Evolutionary conservation across 306 rosid species (phyloP), one percentile per base, ranked within the genome.

Genomic region (Glycine tomentella): DNA sequence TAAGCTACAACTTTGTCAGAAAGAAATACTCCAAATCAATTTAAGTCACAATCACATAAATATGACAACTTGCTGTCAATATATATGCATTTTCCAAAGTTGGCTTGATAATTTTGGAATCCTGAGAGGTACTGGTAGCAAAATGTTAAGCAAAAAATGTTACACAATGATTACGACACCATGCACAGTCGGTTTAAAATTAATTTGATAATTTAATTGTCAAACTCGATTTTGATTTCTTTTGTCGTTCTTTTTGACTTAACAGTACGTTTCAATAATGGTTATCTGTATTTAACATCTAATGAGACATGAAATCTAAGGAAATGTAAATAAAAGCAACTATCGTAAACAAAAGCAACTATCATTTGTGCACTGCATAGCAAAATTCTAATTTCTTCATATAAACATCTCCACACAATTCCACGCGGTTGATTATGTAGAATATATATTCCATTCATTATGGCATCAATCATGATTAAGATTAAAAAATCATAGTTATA

Each of bases 381-480:
- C 40, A 16, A 9, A 16, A 55, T 72, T 52, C 64, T 44, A 72
- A 49, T 25, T 25, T 25, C 31, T 25, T 25, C 31, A 25, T 25
- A 25, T 25, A 25, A 25, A 25, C 31, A 25, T 25, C 31, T 25
- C 31, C 31, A 25, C 31, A 25, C 31, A 25, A 25, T 25, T 25
- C 31, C 31, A 25, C 2, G 31, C 31, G 1, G 31, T 25, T 25
- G 31, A 25, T 40, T 63, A 34, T 74, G 3, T 12, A 55, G 34
- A 20, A 12, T 0, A 17, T 34, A 13, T 13, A 61, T 75, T 61
- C 79, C 69, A 45, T 75, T 58, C 5, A 17, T 61, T 31, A 75
- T 75, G 71, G 70, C 71, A n/a, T 46, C 80, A 59, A 75, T 75
- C 70, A 45, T 45, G 58, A 75, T 12, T 20, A 15, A 9, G 36